Evolutionary conservation across 2,329 filamentous ascomycete species (phyloP).

Genomic region (Colletotrichum australisinense): DNA sequence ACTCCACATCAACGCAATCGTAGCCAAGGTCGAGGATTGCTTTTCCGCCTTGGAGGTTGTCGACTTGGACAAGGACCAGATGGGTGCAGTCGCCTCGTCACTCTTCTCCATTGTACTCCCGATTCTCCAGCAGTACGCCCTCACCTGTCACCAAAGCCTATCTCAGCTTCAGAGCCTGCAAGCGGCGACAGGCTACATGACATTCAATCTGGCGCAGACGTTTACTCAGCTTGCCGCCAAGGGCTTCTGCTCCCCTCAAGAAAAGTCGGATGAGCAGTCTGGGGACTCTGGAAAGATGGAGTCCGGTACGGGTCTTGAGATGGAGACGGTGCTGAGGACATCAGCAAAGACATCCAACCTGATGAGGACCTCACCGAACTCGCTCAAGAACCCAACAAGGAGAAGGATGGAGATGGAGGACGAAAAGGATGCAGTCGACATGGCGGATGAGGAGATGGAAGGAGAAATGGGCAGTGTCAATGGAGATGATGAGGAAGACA

Average conservation of each 20-base stretch:
- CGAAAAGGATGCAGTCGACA: conserved; percentile 88
- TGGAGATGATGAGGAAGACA: conserved; percentile 70
- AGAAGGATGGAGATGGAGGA: conserved; percentile 75
- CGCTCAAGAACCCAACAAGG: conserved; percentile 83
- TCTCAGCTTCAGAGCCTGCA: conserved; percentile 73
- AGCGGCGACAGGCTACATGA: conserved; percentile 76
- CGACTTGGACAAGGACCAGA: conserved; percentile 51
- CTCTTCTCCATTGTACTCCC: conserved; percentile 74
- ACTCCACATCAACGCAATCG: conserved; percentile 29
- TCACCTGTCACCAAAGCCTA: conserved; percentile 69
- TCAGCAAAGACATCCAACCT: conserved; percentile 94
- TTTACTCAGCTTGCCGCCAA: conserved; percentile 84
- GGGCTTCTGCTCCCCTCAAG: conserved; percentile 91
- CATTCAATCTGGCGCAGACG: conserved; percentile 78
- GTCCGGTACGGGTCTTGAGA: conserved; percentile 91
- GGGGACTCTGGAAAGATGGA: conserved; percentile 84
- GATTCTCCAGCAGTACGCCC: conserved; percentile 79
- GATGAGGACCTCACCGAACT: conserved; percentile 95
- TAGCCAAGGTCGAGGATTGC: conserved; percentile 24
- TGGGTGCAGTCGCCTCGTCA: conserved; percentile 61
- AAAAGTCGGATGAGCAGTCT: conserved; percentile 78
- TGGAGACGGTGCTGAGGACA: conserved; percentile 94
- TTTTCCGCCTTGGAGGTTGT: conserved; percentile 45
- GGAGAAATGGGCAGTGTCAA: conserved; percentile 78
- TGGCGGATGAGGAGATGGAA: conserved; percentile 92